Conservation (phyloP, 352 stramenopile genomes). For the Vaucheria bursata region DNA sequence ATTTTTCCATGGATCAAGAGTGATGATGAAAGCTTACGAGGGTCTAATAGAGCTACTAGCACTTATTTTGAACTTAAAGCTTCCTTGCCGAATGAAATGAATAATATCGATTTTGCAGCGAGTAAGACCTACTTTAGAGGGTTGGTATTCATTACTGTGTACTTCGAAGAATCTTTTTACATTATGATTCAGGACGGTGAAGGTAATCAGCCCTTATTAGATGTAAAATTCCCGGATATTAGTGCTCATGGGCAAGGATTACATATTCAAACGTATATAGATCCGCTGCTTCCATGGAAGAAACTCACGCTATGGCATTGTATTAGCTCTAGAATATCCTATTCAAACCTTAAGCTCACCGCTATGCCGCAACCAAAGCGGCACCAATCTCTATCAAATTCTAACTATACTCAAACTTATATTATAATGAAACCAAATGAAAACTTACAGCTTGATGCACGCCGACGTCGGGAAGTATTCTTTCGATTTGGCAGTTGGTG, state of each 20-base stretch:
- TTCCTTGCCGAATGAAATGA: slow-evolving; percentile 33
- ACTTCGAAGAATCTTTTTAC: slow-evolving; percentile 75
- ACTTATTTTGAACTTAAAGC: slow-evolving; percentile 86
- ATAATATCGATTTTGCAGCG: slow-evolving; percentile 47
- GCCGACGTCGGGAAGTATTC: too few species aligned
- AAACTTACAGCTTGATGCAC: too few species aligned
- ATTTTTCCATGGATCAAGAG: slow-evolving; percentile 80
- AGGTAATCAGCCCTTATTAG: slow-evolving; percentile 78
- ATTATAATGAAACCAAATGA: slow-evolving; percentile 54
- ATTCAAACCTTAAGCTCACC: neutral
- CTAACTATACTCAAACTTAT: slow-evolving; percentile 58
- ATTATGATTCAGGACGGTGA: slow-evolving; percentile 58
- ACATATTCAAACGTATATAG: slow-evolving; percentile 58
- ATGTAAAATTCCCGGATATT: slow-evolving; percentile 84
- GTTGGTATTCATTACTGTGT: slow-evolving; percentile 56
- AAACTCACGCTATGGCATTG: slow-evolving; percentile 83
- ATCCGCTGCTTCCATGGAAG: slow-evolving; percentile 51
- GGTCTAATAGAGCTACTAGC: slow-evolving; percentile 28
- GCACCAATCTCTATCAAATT: slow-evolving; percentile 21
- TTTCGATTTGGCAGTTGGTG: slow-evolving; percentile 86
- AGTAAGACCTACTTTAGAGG: slow-evolving; percentile 55
- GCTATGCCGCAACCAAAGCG: slow-evolving; percentile 10
- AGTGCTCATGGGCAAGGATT: slow-evolving; percentile 73
- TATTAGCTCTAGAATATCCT: slow-evolving; percentile 46
- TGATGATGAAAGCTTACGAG: slow-evolving; percentile 62